A percentile compares a stretch with the other conserved stretches of the same genome.
Evolutionary conservation across 345 rosid genomes (phyloP).

Genomic region (Eucalyptus cloeziana): DNA sequence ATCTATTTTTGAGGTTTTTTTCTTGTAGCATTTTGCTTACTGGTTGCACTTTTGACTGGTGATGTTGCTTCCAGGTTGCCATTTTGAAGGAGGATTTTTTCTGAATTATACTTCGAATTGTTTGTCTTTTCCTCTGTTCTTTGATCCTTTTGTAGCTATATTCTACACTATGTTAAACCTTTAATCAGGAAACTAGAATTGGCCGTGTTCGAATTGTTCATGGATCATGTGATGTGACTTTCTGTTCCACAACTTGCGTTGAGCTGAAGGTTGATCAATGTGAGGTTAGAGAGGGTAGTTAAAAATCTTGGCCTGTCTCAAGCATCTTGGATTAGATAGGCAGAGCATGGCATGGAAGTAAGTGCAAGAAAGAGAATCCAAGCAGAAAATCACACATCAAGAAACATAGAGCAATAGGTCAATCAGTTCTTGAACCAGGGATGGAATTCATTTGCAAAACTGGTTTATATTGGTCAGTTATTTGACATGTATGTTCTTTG

Average conservation of each 20-base stretch:
- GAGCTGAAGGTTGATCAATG: neutral
- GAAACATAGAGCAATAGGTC: neutral
- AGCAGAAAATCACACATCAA: neutral
- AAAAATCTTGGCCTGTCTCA: neutral
- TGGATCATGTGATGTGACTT: neutral
- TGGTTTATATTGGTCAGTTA: neutral
- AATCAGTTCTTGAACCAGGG: neutral
- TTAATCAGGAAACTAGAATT: neutral
- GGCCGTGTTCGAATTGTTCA: neutral
- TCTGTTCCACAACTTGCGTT: neutral
- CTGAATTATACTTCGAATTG: neutral
- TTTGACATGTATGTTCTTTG: neutral
- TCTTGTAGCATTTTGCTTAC: neutral
- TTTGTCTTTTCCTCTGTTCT: neutral
- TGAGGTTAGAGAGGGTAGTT: neutral
- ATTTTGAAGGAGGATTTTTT: neutral
- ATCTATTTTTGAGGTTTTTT: neutral
- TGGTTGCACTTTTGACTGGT: neutral
- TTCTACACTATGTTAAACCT: neutral
- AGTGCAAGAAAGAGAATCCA: neutral
- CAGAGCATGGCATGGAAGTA: neutral
- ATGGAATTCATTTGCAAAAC: neutral
- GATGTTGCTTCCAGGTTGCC: neutral
- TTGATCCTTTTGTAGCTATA: neutral
- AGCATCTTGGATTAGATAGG: neutral